phyloP scores from a whole-genome alignment of 805 yeast genomes.

The Barnettozyma populi region DNA sequence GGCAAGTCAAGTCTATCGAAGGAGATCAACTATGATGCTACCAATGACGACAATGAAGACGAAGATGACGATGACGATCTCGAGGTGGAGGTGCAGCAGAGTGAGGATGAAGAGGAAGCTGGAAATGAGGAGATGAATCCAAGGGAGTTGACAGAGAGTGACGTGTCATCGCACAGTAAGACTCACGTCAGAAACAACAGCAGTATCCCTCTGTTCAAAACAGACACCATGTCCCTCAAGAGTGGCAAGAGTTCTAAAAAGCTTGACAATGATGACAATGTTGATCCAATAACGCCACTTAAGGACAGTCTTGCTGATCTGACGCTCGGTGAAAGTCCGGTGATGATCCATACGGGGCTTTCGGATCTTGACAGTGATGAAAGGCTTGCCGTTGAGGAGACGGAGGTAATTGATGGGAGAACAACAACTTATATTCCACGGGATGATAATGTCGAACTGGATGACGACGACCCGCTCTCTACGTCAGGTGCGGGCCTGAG shows the following conservation, averaged over 20 bases:
- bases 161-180: not conserved
- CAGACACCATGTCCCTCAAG: slow-evolving; percentile 15
- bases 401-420: slow-evolving; percentile 9
- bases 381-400: slow-evolving; percentile 1
- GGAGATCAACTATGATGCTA: slow-evolving; percentile 11
- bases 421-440: not conserved
- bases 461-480: slow-evolving; percentile 18
- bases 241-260: slow-evolving; percentile 7
- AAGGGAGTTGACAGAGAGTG: not conserved
- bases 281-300: slow-evolving; percentile 21
- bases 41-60: slow-evolving; percentile 22
- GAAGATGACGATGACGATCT: slow-evolving; percentile 14
- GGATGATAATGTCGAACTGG: slow-evolving; percentile 3
- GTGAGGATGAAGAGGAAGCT: slow-evolving; percentile 7
- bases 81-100: slow-evolving; percentile 18
- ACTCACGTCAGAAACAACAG: not conserved
- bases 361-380: slow-evolving; percentile 4
- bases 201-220: slow-evolving; percentile 9
- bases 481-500: slow-evolving; percentile 2
- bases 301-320: not conserved
- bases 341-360: not conserved
- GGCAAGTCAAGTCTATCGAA: slow-evolving; percentile 24
- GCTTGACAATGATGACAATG: slow-evolving; percentile 11
- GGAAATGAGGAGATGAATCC: not conserved
- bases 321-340: not conserved